These are phyloP conservation scores for Aspergillus udagawae DNA, from an alignment of 2,329 filamentous ascomycete species.

Conservation along the genomic window DNA sequence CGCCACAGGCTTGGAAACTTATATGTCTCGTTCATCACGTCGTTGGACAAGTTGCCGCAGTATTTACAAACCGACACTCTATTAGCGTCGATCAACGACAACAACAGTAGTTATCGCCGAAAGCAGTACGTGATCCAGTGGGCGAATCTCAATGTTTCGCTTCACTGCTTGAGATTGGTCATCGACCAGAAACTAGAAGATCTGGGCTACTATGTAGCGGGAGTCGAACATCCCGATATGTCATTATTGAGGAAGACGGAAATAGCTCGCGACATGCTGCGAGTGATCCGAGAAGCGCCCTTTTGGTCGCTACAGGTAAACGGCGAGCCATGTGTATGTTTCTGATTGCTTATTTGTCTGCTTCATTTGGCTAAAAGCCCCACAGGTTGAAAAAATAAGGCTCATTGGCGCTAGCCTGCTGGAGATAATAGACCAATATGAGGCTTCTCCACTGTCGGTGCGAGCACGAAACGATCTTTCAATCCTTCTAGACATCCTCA, in stretches of 20 bases:
- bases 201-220: constrained; percentile 7
- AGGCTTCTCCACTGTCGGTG: constrained; percentile 32
- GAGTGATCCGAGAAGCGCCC: constrained; percentile 39
- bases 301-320: constrained; percentile 32
- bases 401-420: constrained; percentile 15
- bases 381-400: constrained; percentile 16
- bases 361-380: background rate
- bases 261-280: constrained; percentile 43
- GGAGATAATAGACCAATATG: constrained; percentile 31
- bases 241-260: constrained; percentile 35
- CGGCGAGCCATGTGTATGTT: constrained; percentile 17
- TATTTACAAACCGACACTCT: constrained; percentile 27
- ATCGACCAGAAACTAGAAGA: constrained; percentile 28
- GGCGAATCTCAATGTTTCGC: constrained; percentile 35
- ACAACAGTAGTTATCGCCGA: constrained; percentile 4
- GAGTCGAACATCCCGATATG: constrained; percentile 10
- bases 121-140: constrained; percentile 34
- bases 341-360: background rate
- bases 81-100: constrained; percentile 2
- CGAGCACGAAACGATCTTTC: constrained; percentile 39
- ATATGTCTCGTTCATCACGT: constrained; percentile 41
- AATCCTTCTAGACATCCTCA: constrained; percentile 40
- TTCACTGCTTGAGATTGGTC: constrained; percentile 41
- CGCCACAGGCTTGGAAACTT: constrained; percentile 33
- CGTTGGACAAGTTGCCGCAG: constrained; percentile 37